A percentile compares a stretch with the other conserved stretches of the same genome.
These are phyloP conservation scores for Tephrocybe sp. DNA, from an alignment of 768 basidiomycete species.

Conservation along the genomic window DNA sequence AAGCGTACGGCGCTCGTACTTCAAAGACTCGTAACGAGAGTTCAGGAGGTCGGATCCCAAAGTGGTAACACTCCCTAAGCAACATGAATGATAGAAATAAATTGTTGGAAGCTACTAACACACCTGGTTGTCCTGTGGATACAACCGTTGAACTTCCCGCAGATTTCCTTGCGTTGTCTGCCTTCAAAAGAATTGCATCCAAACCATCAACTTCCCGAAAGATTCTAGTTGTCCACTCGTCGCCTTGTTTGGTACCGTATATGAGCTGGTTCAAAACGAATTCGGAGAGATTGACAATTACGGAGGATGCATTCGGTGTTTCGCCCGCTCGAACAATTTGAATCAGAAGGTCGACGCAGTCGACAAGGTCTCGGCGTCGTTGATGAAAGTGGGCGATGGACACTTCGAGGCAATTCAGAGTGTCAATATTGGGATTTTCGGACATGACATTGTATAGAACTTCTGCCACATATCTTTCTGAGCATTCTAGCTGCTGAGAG, in stretches of 20 bases:
- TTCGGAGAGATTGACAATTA: conserved; percentile 53
- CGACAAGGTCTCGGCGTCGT: conserved; percentile 66
- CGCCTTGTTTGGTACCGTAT: conserved; percentile 26
- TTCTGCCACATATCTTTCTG: conserved; percentile 75
- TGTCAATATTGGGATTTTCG: conserved; percentile 60
- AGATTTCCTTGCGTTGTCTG: conserved; percentile 56
- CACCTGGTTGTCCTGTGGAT: conserved; percentile 52
- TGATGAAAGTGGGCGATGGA: conserved; percentile 68
- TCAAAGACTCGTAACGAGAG: conserved; percentile 69
- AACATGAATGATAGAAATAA: neutral
- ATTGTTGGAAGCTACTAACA: conserved; percentile 14
- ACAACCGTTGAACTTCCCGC: conserved; percentile 60
- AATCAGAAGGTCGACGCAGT: conserved; percentile 67
- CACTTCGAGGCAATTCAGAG: conserved; percentile 58
- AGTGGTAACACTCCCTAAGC: conserved; percentile 36
- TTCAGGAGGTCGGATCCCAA: conserved; percentile 67
- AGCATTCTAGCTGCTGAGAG: conserved; percentile 76
- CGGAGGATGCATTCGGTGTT: conserved; percentile 38
- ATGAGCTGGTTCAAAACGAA: conserved; percentile 38
- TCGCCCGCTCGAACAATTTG: conserved; percentile 56
- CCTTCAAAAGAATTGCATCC: conserved; percentile 48
- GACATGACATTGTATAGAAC: conserved; percentile 64
- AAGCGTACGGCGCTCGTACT: conserved; percentile 69
- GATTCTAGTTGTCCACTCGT: conserved; percentile 32
- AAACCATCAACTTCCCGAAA: conserved; percentile 64